phyloP scores from a whole-genome alignment of 2,329 filamentous ascomycete species.

The Fusarium longipes region DNA sequence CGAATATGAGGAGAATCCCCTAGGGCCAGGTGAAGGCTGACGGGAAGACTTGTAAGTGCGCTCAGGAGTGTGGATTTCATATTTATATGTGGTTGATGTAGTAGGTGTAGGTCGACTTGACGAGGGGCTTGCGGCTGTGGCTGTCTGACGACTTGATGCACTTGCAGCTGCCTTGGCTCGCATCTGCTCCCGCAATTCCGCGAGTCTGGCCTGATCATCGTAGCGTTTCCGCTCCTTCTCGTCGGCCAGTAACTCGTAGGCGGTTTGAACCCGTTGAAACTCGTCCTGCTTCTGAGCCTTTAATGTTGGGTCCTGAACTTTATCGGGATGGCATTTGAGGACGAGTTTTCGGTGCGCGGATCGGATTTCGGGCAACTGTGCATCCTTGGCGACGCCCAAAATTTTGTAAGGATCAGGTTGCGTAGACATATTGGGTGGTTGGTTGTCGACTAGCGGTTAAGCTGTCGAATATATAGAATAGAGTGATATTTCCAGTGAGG shows the following conservation, averaged over 20 bases:
- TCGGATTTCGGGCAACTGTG: conserved; percentile 77
- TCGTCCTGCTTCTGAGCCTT: conserved; percentile 85
- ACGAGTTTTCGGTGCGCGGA: conserved; percentile 86
- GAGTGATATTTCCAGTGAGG: conserved; percentile 17
- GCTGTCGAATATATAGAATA: conserved; percentile 33
- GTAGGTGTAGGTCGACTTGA: conserved; percentile 52
- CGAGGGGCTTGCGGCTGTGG: conserved; percentile 18
- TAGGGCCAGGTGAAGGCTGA: conserved; percentile 47
- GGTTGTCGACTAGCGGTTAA: conserved; percentile 23
- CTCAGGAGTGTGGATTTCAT: conserved; percentile 64
- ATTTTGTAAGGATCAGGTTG: conserved; percentile 81
- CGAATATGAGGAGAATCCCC: conserved; percentile 51
- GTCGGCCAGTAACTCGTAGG: conserved; percentile 90
- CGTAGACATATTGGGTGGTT: conserved; percentile 57
- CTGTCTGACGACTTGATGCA: conserved; percentile 23
- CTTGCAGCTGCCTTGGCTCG: conserved; percentile 51
- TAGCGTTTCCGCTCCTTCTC: conserved; percentile 78
- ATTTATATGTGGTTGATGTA: conserved; percentile 51
- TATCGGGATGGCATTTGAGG: conserved; percentile 91
- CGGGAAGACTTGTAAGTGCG: conserved; percentile 54
- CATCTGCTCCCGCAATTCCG: conserved; percentile 69
- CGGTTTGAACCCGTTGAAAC: conserved; percentile 92
- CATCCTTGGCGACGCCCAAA: conserved; percentile 79
- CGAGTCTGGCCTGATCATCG: conserved; percentile 78
- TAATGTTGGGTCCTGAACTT: conserved; percentile 80